Conservation (phyloP, 306 rosid genomes). For the Quercus variabilis region DNA sequence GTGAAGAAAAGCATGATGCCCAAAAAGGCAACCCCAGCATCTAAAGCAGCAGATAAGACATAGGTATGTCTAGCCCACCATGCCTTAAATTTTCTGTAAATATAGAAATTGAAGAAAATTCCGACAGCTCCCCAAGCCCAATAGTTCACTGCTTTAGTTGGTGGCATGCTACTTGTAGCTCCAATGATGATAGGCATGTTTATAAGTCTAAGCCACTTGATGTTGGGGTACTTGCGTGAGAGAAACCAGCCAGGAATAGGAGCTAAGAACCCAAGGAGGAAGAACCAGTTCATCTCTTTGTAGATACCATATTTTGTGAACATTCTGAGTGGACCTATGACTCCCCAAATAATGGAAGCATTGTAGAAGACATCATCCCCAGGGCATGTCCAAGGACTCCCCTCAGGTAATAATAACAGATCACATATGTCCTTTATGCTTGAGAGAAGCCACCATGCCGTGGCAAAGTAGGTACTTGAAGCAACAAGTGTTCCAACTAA, state of each 20-base stretch:
- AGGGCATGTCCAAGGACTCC: conserved; percentile 85
- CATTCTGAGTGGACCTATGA: conserved; percentile 65
- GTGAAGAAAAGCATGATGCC: conserved; percentile 49
- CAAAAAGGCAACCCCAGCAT: conserved; percentile 65
- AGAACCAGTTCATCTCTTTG: conserved; percentile 59
- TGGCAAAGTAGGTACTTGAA: conserved; percentile 40
- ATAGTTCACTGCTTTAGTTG: too few species aligned
- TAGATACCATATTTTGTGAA: conserved; percentile 45
- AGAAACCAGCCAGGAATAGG: conserved; percentile 60
- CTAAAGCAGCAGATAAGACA: conserved; percentile 67
- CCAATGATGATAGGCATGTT: too few species aligned
- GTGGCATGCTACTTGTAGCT: too few species aligned
- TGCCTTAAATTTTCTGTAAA: too few species aligned
- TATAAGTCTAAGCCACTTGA: conserved; percentile 44
- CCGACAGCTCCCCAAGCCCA: too few species aligned
- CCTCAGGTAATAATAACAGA: conserved; percentile 23
- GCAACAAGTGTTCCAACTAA: conserved; percentile 58
- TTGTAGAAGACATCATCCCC: conserved; percentile 56
- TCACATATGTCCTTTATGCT: conserved; percentile 44
- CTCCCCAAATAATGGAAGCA: conserved; percentile 84
- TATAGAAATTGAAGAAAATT: too few species aligned
- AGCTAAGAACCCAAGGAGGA: conserved; percentile 48
- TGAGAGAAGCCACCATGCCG: conserved; percentile 78
- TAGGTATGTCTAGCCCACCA: conserved; percentile 83
- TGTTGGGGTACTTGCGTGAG: conserved; percentile 37